phyloP scores from a whole-genome alignment of 2,329 filamentous ascomycete species.

The Ceratocystis lukuohia region DNA sequence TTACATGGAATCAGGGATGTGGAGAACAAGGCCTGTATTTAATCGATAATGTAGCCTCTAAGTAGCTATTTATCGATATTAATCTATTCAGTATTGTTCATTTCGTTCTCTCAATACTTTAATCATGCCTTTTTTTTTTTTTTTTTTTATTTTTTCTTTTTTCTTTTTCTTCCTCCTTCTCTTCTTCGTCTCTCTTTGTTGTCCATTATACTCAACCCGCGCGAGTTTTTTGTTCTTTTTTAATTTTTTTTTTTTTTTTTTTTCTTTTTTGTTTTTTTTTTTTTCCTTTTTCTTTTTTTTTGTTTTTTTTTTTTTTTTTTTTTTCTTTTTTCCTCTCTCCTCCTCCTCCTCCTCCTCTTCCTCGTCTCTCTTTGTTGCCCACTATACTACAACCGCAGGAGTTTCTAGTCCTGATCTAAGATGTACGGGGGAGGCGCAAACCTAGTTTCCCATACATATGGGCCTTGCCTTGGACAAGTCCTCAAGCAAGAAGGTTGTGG shows the following conservation, averaged over 20 bases:
- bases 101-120: neutral
- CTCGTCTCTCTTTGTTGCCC: neutral
- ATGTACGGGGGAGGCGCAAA: conserved; percentile 1
- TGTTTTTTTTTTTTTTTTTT: no score
- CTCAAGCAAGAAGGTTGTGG: neutral
- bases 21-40: neutral
- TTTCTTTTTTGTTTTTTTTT: no score
- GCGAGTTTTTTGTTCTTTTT: no score
- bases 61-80: neutral
- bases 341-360: neutral
- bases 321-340: neutral
- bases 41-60: neutral
- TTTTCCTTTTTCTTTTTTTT: no score
- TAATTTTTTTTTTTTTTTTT: no score
- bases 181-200: neutral
- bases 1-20: neutral
- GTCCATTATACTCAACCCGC: neutral
- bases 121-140: neutral
- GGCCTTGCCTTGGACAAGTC: neutral
- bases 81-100: neutral
- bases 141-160: no score
- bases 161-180: neutral
- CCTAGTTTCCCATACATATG: neutral
- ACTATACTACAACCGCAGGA: neutral
- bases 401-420: neutral